Base-by-base conservation (phyloP, 2,329 filamentous ascomycete species). In the Leptographium wingfieldii region DNA sequence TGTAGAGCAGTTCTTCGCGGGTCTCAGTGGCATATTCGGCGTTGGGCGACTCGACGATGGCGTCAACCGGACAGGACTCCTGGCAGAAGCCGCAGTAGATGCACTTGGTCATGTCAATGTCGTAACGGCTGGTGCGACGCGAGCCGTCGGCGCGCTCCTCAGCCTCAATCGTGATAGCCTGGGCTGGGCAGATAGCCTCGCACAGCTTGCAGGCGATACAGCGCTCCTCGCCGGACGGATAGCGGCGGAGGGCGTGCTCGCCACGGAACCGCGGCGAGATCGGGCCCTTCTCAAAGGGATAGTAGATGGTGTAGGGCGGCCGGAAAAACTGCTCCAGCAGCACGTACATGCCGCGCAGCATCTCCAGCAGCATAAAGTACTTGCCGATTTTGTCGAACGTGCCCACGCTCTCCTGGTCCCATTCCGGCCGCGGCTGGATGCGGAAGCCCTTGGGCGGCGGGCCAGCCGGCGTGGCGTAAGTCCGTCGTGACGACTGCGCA, bases 31-130 rank as follows among this genome's bases (percentile, higher is more conserved):
- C 77, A 67, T 84, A 84, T 71, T 84, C 81, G 67, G 81, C 80
- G 67, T 84, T 84, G 66, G 81, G 81, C 56, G 77, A 81, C 73
- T 84, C 81, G 60, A 84, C 81, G 66, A 83, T 99, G 62, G 94
- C 94, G 76, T 99, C 94, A 59, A 99, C 94, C 53, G 94, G 94
- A 78, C 94, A 99, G 66, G 90, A 95, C 80, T 99, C 94, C 79
- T 96, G 92, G 83, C 94, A 97, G 79, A 95, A 95, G 57, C 94
- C 94, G 74, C 94, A 97, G 84, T 97, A 99, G 76, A 99, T 99
- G 79, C 94, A 99, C 82, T 99, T 99, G 70, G 94, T 97, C 94
- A 99, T 99, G 77, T 99, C 94, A 72, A 99, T 96, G 73, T 99
- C 94, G 77, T 99, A 99, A 72, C 92, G 86, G 62, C 92, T 96